A percentile compares a stretch with the other conserved stretches of the same genome.
phyloP scores from a whole-genome alignment of 495 filamentous ascomycete genomes.

The Aspergillus olivimuriae region DNA sequence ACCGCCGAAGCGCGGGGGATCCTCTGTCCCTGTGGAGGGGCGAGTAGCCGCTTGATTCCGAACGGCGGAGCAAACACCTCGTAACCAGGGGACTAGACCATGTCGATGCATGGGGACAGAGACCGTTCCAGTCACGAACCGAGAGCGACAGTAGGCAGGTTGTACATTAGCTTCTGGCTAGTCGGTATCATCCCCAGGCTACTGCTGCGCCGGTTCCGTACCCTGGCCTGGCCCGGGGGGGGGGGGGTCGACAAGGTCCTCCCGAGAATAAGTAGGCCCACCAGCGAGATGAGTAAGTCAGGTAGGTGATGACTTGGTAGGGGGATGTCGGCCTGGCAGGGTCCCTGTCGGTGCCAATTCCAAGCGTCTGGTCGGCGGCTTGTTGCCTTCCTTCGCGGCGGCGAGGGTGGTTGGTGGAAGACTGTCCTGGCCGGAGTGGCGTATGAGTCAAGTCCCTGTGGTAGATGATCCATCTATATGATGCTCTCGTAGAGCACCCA shows the following conservation, averaged over 20 bases:
- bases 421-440: too few species aligned
- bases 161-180: not conserved
- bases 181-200: not conserved
- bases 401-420: too few species aligned
- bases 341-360: slow-evolving; percentile 1
- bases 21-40: not conserved
- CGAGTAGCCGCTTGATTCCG: not conserved
- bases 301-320: not conserved
- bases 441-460: too few species aligned
- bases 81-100: not conserved
- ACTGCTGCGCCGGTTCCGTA: not conserved
- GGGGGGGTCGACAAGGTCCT: not conserved
- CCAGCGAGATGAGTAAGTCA: not conserved
- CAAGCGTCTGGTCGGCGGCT: not conserved
- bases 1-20: not conserved
- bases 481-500: too few species aligned
- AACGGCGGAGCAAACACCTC: not conserved
- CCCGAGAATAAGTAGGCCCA: not conserved
- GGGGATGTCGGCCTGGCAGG: not conserved
- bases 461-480: too few species aligned
- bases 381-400: not conserved
- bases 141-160: not conserved
- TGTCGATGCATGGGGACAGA: slow-evolving; percentile 2
- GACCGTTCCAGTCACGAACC: not conserved
- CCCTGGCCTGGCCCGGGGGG: not conserved